Percentiles rank a stretch among this genome's conserved stretches.
These are phyloP conservation scores for Cystoderma amianthinum DNA, from an alignment of 768 basidiomycete genomes.

Conservation along the genomic window DNA sequence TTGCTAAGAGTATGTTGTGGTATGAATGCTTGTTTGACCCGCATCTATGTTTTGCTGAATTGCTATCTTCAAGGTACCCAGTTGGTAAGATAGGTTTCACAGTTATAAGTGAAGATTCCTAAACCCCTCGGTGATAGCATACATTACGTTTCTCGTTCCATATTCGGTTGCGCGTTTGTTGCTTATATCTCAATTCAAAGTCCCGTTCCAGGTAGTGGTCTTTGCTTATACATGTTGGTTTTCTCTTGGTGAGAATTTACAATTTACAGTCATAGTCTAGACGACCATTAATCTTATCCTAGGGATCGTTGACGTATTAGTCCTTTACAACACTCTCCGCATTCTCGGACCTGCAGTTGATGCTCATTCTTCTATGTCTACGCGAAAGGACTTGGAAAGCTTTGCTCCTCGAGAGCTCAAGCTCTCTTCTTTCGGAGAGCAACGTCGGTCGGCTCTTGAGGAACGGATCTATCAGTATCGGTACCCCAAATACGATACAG, in stretches of 20 bases:
- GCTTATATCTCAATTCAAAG: slow-evolving; percentile 35
- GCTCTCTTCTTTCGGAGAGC: slow-evolving; percentile 7
- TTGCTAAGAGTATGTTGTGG: slow-evolving; percentile 70
- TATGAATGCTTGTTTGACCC: slow-evolving; percentile 19
- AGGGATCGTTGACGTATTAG: slow-evolving; percentile 60
- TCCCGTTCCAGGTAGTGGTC: slow-evolving; percentile 39
- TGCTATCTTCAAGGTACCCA: slow-evolving; percentile 41
- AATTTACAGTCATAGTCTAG: neutral
- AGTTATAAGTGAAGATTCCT: neutral
- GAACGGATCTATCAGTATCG: slow-evolving; percentile 16
- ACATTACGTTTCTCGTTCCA: slow-evolving; percentile 51
- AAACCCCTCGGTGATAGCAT: slow-evolving; percentile 37
- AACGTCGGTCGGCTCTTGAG: slow-evolving; percentile 7
- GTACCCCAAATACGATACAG: slow-evolving; percentile 6
- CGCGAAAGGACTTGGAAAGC: slow-evolving; percentile 22
- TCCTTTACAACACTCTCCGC: slow-evolving; percentile 67
- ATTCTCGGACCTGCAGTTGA: slow-evolving; percentile 50
- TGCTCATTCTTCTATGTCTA: slow-evolving; percentile 17
- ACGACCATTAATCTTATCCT: slow-evolving; percentile 4
- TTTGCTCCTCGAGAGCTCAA: slow-evolving; percentile 16
- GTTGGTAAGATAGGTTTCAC: slow-evolving; percentile 31
- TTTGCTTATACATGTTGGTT: slow-evolving; percentile 47
- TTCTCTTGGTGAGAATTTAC: slow-evolving; percentile 39
- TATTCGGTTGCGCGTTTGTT: slow-evolving; percentile 46
- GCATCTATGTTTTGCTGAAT: slow-evolving; percentile 1